These are phyloP conservation scores for Globisporangium viniferum DNA, from an alignment of 352 stramenopile genomes.

Conservation along the genomic window DNA sequence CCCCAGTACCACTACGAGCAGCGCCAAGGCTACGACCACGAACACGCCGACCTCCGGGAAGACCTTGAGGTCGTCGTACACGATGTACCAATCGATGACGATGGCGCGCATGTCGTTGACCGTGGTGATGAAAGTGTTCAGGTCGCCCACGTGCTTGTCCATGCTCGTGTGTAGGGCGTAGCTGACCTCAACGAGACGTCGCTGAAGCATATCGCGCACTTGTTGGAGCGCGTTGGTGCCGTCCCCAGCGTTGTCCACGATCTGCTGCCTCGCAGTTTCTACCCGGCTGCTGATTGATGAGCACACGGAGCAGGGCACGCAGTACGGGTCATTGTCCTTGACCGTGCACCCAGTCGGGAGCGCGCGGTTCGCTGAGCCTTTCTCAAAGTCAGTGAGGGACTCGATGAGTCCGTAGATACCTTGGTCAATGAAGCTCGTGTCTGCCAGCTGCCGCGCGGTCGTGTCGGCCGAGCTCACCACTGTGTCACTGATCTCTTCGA, in stretches of 20 bases:
- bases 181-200: conserved; percentile 35
- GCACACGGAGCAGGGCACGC: conserved; percentile 34
- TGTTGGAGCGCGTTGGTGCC: conserved; percentile 31
- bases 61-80: conserved; percentile 45
- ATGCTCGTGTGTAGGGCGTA: conserved; percentile 32
- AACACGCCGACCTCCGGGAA: conserved; percentile 39
- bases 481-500: conserved; percentile 39
- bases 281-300: conserved; percentile 35
- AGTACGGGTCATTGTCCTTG: conserved; percentile 21
- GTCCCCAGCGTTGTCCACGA: conserved; percentile 30
- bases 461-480: conserved; percentile 27
- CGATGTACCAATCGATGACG: conserved; percentile 27
- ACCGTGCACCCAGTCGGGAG: conserved; percentile 33
- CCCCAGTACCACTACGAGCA: conserved; percentile 47
- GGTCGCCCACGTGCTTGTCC: conserved; percentile 24
- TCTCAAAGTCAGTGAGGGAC: conserved; percentile 30
- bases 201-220: conserved; percentile 32
- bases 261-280: conserved; percentile 21
- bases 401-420: conserved; percentile 29
- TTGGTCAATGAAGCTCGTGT: conserved; percentile 43
- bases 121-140: conserved; percentile 16
- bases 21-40: conserved; percentile 45
- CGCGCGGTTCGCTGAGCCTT: conserved; percentile 22
- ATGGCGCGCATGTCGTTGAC: conserved; percentile 29
- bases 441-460: conserved; percentile 28